Base-by-base conservation (phyloP, 2,329 filamentous ascomycete species). In the Cercospora citrullina region DNA sequence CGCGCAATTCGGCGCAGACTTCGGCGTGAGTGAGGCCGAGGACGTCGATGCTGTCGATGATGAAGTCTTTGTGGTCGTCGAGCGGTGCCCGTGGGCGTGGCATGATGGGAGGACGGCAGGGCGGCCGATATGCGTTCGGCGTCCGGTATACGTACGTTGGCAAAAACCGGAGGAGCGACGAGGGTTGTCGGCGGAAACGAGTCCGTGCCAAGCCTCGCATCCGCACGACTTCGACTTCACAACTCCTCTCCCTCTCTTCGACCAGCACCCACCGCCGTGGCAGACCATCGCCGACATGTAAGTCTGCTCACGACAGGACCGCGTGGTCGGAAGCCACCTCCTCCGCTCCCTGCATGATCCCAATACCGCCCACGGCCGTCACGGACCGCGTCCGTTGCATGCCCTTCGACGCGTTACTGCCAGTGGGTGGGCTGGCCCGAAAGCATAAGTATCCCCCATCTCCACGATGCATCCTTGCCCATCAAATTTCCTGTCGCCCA, bases 21-120 rank as follows among this genome's bases (percentile, higher is more conserved):
- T 68, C 66, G 10, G 48, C 31, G 0, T 61, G 31, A 2, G 66
- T 65, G 28, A 64, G 62, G 18, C 62, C 62, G 62, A 64, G 45
- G 8, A 64, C 45, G 18, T 53, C 30, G 23, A 64, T 64, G 48
- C n/a, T n/a, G 48, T 53, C 48, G 39, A 48, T 48, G 45, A 68
- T 68, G 53, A 59, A 65, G 23, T 65, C 55, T 14, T 48, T 57
- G 66, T 65, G 66, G 3, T 60, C 42, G 9, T 68, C 66, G 8
- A 68, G 66, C 36, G 45, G 51, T 12, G 53, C 51, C 16, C 8
- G 14, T 5, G 66, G 63, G 8, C 66, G 66, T 12, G 66, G 66
- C 63, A 60, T 65, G 5, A 9, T 53, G 28, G 48, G 30, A 55
- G 48, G 48, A 23, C 10, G 62, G 18, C 12, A 14, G 3, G 39